Percentiles rank a stretch among this genome's conserved stretches.
phyloP scores from a whole-genome alignment of 352 stramenopile species.

The Globisporangium viniferum region DNA sequence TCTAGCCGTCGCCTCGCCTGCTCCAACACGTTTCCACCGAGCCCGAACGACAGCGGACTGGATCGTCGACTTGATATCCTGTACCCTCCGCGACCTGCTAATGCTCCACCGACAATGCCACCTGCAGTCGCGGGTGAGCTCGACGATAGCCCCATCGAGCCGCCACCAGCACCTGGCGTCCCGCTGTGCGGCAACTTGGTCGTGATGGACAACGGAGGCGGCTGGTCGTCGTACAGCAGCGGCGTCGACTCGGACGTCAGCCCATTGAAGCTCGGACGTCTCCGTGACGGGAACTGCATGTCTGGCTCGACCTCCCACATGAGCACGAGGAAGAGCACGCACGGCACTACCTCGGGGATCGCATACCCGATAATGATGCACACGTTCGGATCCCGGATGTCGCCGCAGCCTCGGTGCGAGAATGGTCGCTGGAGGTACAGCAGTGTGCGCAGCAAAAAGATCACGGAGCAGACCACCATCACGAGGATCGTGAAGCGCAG shows the following conservation, averaged over 20 bases:
- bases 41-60: conserved; percentile 58
- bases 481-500: conserved; percentile 70
- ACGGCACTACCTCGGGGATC: conserved; percentile 70
- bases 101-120: conserved; percentile 1
- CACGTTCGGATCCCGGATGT: conserved; percentile 52
- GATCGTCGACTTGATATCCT: conserved; percentile 31
- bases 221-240: conserved; percentile 18
- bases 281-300: conserved; percentile 52
- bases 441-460: conserved; percentile 71
- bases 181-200: conserved; percentile 12
- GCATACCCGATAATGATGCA: conserved; percentile 75
- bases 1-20: conserved; percentile 24
- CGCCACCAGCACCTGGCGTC: conserved; percentile 16
- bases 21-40: conserved; percentile 53
- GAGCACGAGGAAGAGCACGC: conserved; percentile 73
- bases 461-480: conserved; percentile 58
- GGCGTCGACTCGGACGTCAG: conserved; percentile 14
- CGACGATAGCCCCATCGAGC: conserved; percentile 1
- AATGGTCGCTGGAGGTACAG: conserved; percentile 82
- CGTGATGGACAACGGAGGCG: conserved; percentile 45
- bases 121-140: conserved; percentile 7
- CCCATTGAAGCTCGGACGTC: conserved; percentile 44
- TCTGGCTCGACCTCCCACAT: conserved; percentile 85
- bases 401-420: conserved; percentile 65
- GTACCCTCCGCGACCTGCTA: conserved; percentile 16